A percentile compares a stretch with the other conserved stretches of the same genome.
phyloP scores from a whole-genome alignment of 2,329 filamentous ascomycete genomes.

The Talaromyces sp. region DNA sequence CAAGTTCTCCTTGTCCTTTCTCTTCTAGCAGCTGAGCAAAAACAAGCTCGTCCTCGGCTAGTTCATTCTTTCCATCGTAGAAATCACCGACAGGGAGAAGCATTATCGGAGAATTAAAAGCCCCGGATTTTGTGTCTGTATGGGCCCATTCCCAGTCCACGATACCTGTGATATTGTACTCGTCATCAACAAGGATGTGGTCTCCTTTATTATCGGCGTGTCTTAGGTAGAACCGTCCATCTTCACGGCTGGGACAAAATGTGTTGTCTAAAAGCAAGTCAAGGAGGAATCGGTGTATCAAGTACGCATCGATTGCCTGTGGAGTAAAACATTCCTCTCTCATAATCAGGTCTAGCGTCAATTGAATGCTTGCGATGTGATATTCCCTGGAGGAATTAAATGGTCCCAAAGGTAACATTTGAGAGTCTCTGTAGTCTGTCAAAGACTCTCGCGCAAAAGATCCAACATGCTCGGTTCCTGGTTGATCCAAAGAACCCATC shows the following conservation, averaged over 20 bases:
- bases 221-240: slow-evolving; percentile 41
- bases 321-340: slow-evolving; percentile 33
- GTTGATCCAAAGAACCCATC: slow-evolving; percentile 31
- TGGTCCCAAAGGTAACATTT: slow-evolving; percentile 27
- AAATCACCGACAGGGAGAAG: slow-evolving; percentile 39
- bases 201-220: slow-evolving; percentile 48
- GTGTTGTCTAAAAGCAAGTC: slow-evolving; percentile 22
- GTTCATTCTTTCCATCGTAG: slow-evolving; percentile 30
- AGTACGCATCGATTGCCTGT: slow-evolving; percentile 30
- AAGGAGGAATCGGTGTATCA: slow-evolving; percentile 41
- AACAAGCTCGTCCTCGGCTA: slow-evolving; percentile 35
- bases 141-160: slow-evolving; percentile 45
- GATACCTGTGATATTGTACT: slow-evolving; percentile 45
- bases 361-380: slow-evolving; percentile 25
- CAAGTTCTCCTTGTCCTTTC: slow-evolving; percentile 33
- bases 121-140: slow-evolving; percentile 27
- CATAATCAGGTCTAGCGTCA: slow-evolving; percentile 25
- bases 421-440: slow-evolving; percentile 25
- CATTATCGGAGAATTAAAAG: slow-evolving; percentile 41
- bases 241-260: slow-evolving; percentile 16
- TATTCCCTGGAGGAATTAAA: slow-evolving; percentile 34
- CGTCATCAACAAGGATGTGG: slow-evolving; percentile 43
- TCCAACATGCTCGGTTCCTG: slow-evolving; percentile 24
- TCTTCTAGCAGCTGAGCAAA: slow-evolving; percentile 31
- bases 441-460: slow-evolving; percentile 36